Percentiles rank a stretch among this genome's conserved stretches.
Evolutionary conservation across 768 basidiomycete genomes (phyloP).

Genomic region (Galerina marginata): DNA sequence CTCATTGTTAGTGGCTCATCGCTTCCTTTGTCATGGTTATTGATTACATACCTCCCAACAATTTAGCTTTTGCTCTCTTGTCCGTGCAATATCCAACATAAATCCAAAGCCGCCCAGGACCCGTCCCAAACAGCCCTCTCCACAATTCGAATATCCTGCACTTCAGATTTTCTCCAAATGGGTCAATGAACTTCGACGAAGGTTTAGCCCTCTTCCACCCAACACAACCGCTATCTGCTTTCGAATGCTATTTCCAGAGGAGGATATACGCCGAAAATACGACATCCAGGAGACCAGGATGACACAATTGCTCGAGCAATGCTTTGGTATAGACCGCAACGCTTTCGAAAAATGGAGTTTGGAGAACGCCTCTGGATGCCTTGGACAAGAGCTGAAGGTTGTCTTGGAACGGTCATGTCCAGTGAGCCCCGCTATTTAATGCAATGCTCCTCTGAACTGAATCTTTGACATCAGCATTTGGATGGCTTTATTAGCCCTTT

Average conservation of each 20-base stretch:
- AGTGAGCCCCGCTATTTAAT: slow-evolving; percentile 32
- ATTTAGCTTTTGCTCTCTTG: slow-evolving; percentile 53
- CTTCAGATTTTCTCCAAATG: slow-evolving; percentile 49
- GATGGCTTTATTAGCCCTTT: slow-evolving; percentile 42
- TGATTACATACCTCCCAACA: not conserved
- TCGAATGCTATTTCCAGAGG: slow-evolving; percentile 84
- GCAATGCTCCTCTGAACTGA: not conserved
- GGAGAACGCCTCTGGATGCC: slow-evolving; percentile 60
- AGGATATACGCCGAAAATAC: slow-evolving; percentile 73
- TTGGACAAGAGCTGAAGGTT: slow-evolving; percentile 68
- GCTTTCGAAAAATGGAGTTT: slow-evolving; percentile 44
- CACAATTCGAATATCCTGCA: slow-evolving; percentile 39
- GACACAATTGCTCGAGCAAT: slow-evolving; percentile 53
- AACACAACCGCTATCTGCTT: slow-evolving; percentile 68
- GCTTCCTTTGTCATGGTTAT: not conserved
- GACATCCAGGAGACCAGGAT: slow-evolving; percentile 73
- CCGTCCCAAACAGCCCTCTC: slow-evolving; percentile 8
- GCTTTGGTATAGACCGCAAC: slow-evolving; percentile 43
- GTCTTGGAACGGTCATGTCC: slow-evolving; percentile 46
- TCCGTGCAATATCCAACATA: slow-evolving; percentile 49
- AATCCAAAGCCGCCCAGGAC: slow-evolving; percentile 31
- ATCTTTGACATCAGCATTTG: slow-evolving; percentile 23
- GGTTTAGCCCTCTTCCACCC: slow-evolving; percentile 52
- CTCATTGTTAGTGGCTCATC: slow-evolving; percentile 45
- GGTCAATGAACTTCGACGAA: slow-evolving; percentile 44